Percentiles rank a stretch among this genome's conserved stretches.
phyloP scores from a whole-genome alignment of 768 basidiomycete genomes.

The Vararia minispora region DNA sequence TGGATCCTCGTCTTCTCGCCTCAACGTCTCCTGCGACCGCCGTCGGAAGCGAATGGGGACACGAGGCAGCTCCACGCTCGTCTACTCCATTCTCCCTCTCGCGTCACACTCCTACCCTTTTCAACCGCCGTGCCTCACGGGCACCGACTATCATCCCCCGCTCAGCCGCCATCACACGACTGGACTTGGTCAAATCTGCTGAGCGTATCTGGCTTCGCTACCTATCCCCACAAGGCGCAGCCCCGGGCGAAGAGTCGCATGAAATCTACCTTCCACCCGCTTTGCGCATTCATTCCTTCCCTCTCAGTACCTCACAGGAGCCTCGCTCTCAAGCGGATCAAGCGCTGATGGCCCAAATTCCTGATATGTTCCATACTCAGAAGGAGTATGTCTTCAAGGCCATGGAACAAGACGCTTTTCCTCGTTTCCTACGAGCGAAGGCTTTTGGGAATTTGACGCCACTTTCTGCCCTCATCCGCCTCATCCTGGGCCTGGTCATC shows the following conservation, averaged over 20 bases:
- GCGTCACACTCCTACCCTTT: slow-evolving; percentile 65
- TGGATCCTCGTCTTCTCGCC: slow-evolving; percentile 30
- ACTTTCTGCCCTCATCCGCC: slow-evolving; percentile 74
- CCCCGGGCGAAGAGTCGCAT: slow-evolving; percentile 78
- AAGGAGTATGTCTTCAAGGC: slow-evolving; percentile 96
- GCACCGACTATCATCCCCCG: slow-evolving; percentile 94
- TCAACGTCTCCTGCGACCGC: slow-evolving; percentile 39
- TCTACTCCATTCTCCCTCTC: slow-evolving; percentile 73
- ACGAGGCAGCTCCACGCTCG: slow-evolving; percentile 42
- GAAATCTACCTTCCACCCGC: slow-evolving; percentile 96
- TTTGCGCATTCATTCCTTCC: slow-evolving; percentile 86
- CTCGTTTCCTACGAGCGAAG: slow-evolving; percentile 89
- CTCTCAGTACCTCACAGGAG: slow-evolving; percentile 62
- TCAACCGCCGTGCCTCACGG: slow-evolving; percentile 69
- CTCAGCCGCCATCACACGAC: slow-evolving; percentile 78
- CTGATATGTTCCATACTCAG: slow-evolving; percentile 95
- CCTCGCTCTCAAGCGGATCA: slow-evolving; percentile 61
- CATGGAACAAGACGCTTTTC: slow-evolving; percentile 93
- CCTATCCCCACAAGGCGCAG: slow-evolving; percentile 70
- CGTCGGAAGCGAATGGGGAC: slow-evolving; percentile 26
- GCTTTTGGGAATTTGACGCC: slow-evolving; percentile 98
- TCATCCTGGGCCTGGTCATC: slow-evolving; percentile 72
- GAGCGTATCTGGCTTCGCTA: slow-evolving; percentile 96
- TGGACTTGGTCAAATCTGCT: slow-evolving; percentile 84
- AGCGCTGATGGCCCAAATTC: slow-evolving; percentile 75